Base-by-base conservation (phyloP, 208 protist genomes). In the Crithidia bombi region DNA sequence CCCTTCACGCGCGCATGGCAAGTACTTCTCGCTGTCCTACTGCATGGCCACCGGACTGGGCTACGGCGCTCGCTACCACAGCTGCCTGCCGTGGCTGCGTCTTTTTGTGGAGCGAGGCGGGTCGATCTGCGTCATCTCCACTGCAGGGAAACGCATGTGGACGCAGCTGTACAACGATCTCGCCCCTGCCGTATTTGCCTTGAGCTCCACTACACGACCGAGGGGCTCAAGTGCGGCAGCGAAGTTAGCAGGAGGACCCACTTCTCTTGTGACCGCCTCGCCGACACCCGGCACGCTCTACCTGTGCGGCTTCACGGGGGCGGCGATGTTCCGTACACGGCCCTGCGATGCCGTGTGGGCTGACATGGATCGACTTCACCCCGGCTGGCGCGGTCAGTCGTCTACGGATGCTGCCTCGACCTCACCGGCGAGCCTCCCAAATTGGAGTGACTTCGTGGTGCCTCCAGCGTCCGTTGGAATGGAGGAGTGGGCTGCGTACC, bases 231-330 rank as follows among this genome's bases (percentile, higher is more conserved):
- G 38, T 43, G 38, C 38, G n/a, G n/a, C 44, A 32, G 17, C 46
- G 36, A 52, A 17, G 30, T 14, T 3, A 17, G 52, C 43, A 54
- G 41, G 33, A 55, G 32, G 23, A 26, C n/a, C n/a, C 6, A 36
- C 30, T 0, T 23, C 19, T 26, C 3, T 51, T 15, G 10, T 15
- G 5, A 25, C 38, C 2, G 23, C 68, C 9, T 0, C 4, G 23
- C 39, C 35, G 26, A 32, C 30, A 2, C 75, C 77, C 1, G 85
- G 85, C n/a, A 25, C 52, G 5, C 52, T 90, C 58, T 69, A 85
- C 15, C 51, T 90, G 33, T 90, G 85, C 68, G 85, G 85, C 74
- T 90, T 87, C 72, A 87, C 78, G 26, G 85, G 85, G 11, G 81
- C 80, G 0, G 85, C 78, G 9, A 65, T 87, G 14, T 90, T 90